These are phyloP conservation scores for Penicillium antarcticum DNA, from an alignment of 495 filamentous ascomycete genomes.

Conservation along the genomic window DNA sequence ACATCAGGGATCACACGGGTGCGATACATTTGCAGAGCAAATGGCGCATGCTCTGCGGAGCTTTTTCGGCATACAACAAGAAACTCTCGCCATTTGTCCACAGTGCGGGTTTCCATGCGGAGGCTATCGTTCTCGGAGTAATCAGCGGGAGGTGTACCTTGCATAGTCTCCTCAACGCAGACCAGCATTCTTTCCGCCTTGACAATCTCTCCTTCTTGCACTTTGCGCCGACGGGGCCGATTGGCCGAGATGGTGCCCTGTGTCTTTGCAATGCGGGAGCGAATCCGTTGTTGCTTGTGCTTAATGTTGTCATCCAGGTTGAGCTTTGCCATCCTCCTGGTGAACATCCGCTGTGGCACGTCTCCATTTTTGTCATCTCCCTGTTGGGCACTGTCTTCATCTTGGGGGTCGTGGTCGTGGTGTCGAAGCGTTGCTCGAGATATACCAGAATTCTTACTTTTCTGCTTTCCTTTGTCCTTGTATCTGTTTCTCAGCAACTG, in stretches of 20 bases:
- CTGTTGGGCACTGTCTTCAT: constrained; percentile 18
- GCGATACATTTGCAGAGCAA: constrained; percentile 66
- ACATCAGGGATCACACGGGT: constrained; percentile 65
- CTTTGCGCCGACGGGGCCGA: constrained; percentile 35
- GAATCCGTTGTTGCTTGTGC: constrained; percentile 36
- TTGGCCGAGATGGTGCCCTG: constrained; percentile 39
- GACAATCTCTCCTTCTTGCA: constrained; percentile 61
- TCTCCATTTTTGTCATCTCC: constrained; percentile 4
- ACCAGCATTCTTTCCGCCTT: constrained; percentile 78
- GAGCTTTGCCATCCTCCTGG: constrained; percentile 35
- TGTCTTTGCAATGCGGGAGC: constrained; percentile 33
- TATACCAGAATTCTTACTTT: constrained; percentile 23
- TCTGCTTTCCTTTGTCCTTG: constrained; percentile 27
- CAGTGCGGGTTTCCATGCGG: constrained; percentile 55
- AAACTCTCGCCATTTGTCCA: constrained; percentile 71
- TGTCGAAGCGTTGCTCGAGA: constrained; percentile 24
- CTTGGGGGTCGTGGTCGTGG: constrained; percentile 37
- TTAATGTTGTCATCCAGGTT: constrained; percentile 45
- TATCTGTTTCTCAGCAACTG: constrained; percentile 26
- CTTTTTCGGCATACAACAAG: constrained; percentile 66
- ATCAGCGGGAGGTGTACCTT: constrained; percentile 54
- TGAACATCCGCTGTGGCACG: constrained; percentile 14
- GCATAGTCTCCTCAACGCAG: constrained; percentile 54
- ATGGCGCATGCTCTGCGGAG: constrained; percentile 50
- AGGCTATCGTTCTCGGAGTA: constrained; percentile 66